Base-by-base conservation (phyloP, 495 filamentous ascomycete species). In the Echria macrotheca region DNA sequence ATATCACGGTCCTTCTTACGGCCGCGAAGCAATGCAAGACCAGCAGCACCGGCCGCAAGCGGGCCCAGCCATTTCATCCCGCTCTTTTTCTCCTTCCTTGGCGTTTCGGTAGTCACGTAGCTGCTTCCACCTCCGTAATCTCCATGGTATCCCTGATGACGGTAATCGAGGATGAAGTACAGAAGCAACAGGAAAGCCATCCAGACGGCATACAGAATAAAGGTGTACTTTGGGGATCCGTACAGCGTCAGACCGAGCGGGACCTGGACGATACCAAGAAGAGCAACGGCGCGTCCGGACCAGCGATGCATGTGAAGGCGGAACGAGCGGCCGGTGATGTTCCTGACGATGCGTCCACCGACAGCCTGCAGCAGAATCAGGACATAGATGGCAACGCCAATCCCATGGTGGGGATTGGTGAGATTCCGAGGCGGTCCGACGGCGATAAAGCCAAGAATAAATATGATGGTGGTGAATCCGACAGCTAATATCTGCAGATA, bases 321-420 rank as follows among this genome's bases (percentile, higher is more conserved):
- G 52, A 91, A 63, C 4, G 86, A 88, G 36, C 75, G 67, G 10
- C 57, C 55, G 17, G 57, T 60, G 53, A 82, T 82, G 38, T 79
- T 77, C 56, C 79, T 79, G 29, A 94, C 74, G 29, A 86, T 72
- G 54, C 79, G 79, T 14, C 94, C 94, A 54, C 84, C 85, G 17
- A 96, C 52, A 6, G 83, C 76, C 59, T 96, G 94, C 18, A 90
- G 76, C 22, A 95, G 62, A 14, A 96, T 78, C 55, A 93, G 68
- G 23, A 87, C 84, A 66, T 93, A 97, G 48, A 98, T 82, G 29
- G 90, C 85, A 25, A 95, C 69, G 18, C 93, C 93, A 58, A 97
- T 96, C 48, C 89, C 90, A 69, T 90, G 87, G 70, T 98, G 93
- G 1, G 93, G 93, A 64, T 98, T 98, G 37, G 87, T 87, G 55